A percentile compares a stretch with the other conserved stretches of the same genome.
phyloP scores from a whole-genome alignment of 768 basidiomycete species.

The Hebeloma cylindrosporum region DNA sequence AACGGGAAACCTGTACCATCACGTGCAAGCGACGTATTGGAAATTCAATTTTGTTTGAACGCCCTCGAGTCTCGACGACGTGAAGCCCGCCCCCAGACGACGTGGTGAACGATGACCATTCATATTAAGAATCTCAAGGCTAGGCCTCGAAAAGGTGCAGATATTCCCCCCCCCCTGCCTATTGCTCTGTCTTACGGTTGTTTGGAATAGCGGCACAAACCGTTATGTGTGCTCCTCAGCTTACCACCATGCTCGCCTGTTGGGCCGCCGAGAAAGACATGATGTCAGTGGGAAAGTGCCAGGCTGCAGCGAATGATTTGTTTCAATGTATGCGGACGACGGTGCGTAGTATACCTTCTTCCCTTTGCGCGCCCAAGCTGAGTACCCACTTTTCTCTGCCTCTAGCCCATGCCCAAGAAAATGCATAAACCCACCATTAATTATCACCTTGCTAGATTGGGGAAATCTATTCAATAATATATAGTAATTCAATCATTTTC shows the following conservation, averaged over 20 bases:
- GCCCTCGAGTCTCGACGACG: background rate
- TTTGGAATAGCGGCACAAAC: conserved; percentile 39
- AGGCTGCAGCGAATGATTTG: conserved; percentile 56
- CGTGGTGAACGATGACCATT: conserved; percentile 44
- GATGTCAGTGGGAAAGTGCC: conserved; percentile 53
- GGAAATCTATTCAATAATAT: conserved; percentile 67
- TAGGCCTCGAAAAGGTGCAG: conserved; percentile 70
- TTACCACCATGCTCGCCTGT: conserved; percentile 80
- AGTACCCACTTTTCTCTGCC: background rate
- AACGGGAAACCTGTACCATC: conserved; percentile 11
- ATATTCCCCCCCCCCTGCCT: conserved; percentile 17
- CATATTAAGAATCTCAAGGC: conserved; percentile 82
- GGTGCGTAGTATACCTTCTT: conserved; percentile 45
- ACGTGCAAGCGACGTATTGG: conserved; percentile 12
- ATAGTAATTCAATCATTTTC: conserved; percentile 10
- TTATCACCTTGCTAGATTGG: conserved; percentile 82
- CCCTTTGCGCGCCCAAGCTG: too few relatives aligned
- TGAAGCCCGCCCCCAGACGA: conserved; percentile 6
- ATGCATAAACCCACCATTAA: conserved; percentile 79
- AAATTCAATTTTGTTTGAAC: background rate
- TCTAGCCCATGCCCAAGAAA: conserved; percentile 68
- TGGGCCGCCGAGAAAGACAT: conserved; percentile 78
- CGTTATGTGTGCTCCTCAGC: conserved; percentile 65
- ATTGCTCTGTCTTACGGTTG: conserved; percentile 8
- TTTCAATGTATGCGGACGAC: conserved; percentile 85